Evolutionary conservation across 2,329 filamentous ascomycete species (phyloP).

Genomic region (Diaporthe caulivora): DNA sequence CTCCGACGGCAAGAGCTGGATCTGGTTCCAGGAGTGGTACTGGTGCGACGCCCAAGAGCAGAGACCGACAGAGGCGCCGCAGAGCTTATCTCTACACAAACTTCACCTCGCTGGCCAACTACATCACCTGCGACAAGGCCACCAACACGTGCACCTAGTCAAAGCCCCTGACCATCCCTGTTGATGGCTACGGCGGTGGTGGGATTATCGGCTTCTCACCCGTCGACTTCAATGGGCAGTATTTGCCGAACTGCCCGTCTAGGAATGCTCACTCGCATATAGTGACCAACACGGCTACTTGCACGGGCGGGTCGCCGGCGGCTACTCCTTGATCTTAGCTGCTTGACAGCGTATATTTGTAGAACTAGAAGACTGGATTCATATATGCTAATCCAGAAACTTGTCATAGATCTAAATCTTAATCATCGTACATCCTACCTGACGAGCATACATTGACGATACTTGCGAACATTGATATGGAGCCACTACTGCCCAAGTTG

Average conservation of each 20-base stretch:
- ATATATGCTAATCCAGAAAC: background rate
- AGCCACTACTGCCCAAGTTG: too few relatives aligned
- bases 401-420: background rate
- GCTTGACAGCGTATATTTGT: background rate
- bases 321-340: background rate
- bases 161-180: background rate
- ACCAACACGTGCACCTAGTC: background rate
- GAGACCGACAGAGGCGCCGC: background rate
- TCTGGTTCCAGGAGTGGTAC: background rate
- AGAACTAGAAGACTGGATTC: background rate
- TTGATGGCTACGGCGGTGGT: background rate
- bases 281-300: slow-evolving; percentile 11
- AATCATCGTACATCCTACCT: too few relatives aligned
- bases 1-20: background rate
- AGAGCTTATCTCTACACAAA: background rate
- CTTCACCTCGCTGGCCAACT: slow-evolving; percentile 1
- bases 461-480: too few relatives aligned
- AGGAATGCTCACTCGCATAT: background rate
- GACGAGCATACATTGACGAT: too few relatives aligned
- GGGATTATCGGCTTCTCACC: background rate
- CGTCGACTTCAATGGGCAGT: background rate
- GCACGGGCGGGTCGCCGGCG: background rate
- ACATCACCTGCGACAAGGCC: background rate
- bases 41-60: slow-evolving; percentile 22
- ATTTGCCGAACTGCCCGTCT: slow-evolving; percentile 11